phyloP scores from a whole-genome alignment of 257 asterid species.

The Plectranthus barbatus region DNA sequence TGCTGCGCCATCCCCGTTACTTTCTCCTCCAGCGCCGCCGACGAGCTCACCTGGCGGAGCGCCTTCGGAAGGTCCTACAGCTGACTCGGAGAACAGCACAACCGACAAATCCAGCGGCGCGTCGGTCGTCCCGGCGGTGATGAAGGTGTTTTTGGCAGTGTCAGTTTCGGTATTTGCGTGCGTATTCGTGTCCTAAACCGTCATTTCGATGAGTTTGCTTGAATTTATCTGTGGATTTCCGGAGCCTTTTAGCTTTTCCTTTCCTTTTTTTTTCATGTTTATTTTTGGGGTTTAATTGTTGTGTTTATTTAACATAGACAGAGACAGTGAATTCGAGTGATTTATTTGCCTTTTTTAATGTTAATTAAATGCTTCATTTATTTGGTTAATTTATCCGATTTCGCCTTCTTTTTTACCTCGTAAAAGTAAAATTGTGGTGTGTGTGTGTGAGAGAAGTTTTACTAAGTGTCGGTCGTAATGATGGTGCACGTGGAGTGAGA shows the following conservation, averaged over 20 bases:
- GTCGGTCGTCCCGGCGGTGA: slow-evolving; percentile 30
- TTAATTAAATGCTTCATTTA: background rate
- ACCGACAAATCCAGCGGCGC: slow-evolving; percentile 42
- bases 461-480: slow-evolving; percentile 20
- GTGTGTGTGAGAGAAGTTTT: background rate
- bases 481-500: slow-evolving; percentile 24
- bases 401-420: background rate
- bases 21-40: slow-evolving; percentile 84
- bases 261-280: background rate
- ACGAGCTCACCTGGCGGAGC: slow-evolving; percentile 47
- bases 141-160: slow-evolving; percentile 35
- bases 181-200: slow-evolving; percentile 45
- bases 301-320: slow-evolving; percentile 17
- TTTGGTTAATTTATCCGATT: background rate
- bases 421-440: background rate
- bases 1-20: slow-evolving; percentile 42
- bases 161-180: slow-evolving; percentile 43
- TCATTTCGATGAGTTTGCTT: slow-evolving; percentile 25
- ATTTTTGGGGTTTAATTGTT: slow-evolving; percentile 10
- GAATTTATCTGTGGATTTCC: slow-evolving; percentile 14
- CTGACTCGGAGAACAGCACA: slow-evolving; percentile 68
- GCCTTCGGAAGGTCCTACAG: slow-evolving; percentile 53
- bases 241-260: slow-evolving; percentile 14
- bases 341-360: background rate
- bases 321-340: slow-evolving; percentile 11